Percentiles rank a stretch among this genome's conserved stretches.
These are phyloP conservation scores for Salicornia ramosissima DNA, from an alignment of 148 eudicot species.

Conservation along the genomic window DNA sequence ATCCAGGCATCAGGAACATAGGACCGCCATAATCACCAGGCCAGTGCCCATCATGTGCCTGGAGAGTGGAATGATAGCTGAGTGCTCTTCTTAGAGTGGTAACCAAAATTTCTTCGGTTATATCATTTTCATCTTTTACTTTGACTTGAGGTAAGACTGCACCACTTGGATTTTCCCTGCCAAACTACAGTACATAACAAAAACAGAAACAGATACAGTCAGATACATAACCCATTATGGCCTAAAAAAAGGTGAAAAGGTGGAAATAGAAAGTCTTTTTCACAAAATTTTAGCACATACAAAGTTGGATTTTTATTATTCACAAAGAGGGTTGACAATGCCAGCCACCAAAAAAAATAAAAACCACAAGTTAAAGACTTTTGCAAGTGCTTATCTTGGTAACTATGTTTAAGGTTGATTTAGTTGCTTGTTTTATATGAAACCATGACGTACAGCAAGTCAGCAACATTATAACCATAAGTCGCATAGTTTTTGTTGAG, in stretches of 20 bases:
- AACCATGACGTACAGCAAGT: too few species aligned
- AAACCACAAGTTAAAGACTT: background rate
- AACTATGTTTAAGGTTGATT: too few species aligned
- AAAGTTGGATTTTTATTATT: background rate
- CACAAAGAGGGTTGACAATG: background rate
- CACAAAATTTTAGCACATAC: background rate
- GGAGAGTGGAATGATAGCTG: constrained; percentile 71
- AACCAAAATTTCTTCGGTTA: constrained; percentile 63
- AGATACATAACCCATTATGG: background rate
- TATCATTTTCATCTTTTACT: constrained; percentile 53
- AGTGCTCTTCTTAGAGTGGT: constrained; percentile 74
- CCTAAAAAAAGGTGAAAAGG: constrained; percentile 3
- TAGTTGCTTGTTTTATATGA: too few species aligned
- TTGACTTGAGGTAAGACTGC: constrained; percentile 59
- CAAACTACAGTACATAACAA: constrained; percentile 39
- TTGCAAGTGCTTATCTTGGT: too few species aligned
- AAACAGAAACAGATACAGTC: background rate
- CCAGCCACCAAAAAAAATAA: background rate
- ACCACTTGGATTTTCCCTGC: constrained; percentile 49
- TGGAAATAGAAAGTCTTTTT: background rate
- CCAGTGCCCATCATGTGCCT: constrained; percentile 97
- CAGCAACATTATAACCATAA: too few species aligned
- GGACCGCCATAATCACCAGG: constrained; percentile 99
- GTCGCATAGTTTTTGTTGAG: too few species aligned
- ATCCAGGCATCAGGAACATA: constrained; percentile 86